Evolutionary conservation across 768 basidiomycete genomes (phyloP).

Genomic region (Mycena alexandri): DNA sequence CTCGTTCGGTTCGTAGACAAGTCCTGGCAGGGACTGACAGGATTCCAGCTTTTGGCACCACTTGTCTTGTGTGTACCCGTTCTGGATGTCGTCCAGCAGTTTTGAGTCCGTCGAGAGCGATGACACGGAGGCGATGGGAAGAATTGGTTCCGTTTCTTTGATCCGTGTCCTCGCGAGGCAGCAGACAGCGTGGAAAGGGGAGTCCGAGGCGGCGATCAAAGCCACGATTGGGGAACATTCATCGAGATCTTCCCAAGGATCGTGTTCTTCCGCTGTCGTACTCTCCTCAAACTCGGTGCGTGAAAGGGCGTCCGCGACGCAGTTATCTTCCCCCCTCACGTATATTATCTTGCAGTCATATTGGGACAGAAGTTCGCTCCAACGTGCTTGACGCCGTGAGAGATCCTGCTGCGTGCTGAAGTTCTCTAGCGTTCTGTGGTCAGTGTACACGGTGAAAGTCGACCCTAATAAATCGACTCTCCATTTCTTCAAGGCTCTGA

Average conservation of each 20-base stretch:
- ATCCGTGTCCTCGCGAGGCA: background rate
- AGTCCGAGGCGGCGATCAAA: background rate
- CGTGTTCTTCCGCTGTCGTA: background rate
- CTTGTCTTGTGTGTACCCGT: background rate
- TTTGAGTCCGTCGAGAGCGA: background rate
- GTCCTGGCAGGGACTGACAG: background rate
- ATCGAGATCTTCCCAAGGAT: background rate
- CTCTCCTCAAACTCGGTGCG: background rate
- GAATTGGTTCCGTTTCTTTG: background rate
- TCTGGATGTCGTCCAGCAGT: background rate
- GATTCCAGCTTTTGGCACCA: background rate
- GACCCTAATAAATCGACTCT: background rate
- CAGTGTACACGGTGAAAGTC: too few species aligned
- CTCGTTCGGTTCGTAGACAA: background rate
- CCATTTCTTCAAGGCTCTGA: background rate
- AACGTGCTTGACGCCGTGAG: background rate
- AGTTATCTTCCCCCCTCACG: constrained; percentile 1
- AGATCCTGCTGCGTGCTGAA: background rate
- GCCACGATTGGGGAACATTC: background rate
- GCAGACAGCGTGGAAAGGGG: background rate
- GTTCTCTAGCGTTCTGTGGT: constrained; percentile 5
- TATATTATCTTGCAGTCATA: background rate
- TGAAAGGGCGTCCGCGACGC: background rate
- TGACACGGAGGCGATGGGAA: too few species aligned
- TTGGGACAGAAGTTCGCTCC: constrained; percentile 6